Conservation (phyloP, 108 stramenopile genomes). For the Licmophora abbreviata region DNA sequence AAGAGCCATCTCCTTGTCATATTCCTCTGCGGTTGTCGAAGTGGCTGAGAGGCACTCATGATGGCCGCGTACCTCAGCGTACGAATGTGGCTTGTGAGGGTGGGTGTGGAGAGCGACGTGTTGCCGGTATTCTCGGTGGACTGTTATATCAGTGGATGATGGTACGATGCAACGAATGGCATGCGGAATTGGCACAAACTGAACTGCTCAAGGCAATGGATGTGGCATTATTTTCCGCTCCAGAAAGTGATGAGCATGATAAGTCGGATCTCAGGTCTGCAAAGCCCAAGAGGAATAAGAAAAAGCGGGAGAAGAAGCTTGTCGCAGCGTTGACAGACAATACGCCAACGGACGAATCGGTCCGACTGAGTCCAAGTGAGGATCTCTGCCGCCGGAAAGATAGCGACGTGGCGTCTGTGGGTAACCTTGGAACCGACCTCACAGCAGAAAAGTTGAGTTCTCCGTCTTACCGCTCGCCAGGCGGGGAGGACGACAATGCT, state of each 20-base stretch:
- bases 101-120: conserved; percentile 40
- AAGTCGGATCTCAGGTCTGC: conserved; percentile 26
- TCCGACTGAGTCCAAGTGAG: not conserved
- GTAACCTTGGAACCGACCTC: not conserved
- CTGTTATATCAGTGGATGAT: conserved; percentile 59
- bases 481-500: no score
- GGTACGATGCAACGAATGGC: conserved; percentile 64
- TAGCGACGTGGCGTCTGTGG: not conserved
- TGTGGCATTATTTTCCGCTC: not conserved
- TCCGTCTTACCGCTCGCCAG: not conserved
- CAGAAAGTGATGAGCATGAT: conserved; percentile 8
- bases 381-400: not conserved
- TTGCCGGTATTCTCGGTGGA: conserved; percentile 39
- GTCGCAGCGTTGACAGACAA: not conserved
- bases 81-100: conserved; percentile 14
- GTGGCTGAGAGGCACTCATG: not conserved
- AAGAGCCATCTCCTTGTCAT: no score
- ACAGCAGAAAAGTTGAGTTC: not conserved
- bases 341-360: not conserved
- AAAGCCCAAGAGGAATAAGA: conserved; percentile 33
- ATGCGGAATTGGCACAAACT: conserved; percentile 55
- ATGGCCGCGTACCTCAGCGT: not conserved
- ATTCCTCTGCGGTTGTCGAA: not conserved
- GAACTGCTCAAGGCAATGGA: conserved; percentile 49
- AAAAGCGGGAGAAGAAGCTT: conserved; percentile 19